These are phyloP conservation scores for Entrophospora sp. DNA, from an alignment of 192 early-diverging fungal species.

Conservation along the genomic window DNA sequence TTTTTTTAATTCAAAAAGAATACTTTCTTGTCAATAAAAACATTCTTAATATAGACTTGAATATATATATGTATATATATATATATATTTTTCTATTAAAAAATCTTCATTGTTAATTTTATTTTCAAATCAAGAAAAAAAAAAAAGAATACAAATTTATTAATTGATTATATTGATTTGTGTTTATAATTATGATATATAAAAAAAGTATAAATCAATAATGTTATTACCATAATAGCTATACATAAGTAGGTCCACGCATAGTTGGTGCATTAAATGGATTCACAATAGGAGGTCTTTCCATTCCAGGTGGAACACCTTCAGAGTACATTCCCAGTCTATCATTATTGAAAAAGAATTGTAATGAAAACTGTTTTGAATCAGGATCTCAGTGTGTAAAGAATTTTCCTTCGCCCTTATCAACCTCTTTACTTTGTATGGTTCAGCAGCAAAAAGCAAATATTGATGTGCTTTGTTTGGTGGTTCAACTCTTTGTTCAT, in stretches of 20 bases:
- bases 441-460: conserved; percentile 89
- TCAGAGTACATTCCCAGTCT: conserved; percentile 18
- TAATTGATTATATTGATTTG: no score
- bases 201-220: no score
- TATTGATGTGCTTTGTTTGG: conserved; percentile 89
- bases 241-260: conserved; percentile 21
- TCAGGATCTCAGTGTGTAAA: conserved; percentile 95
- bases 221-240: no score
- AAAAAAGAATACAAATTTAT: no score
- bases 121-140: no score
- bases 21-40: no score
- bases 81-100: no score
- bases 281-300: conserved; percentile 17
- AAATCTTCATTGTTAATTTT: no score
- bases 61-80: no score
- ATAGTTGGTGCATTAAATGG: conserved; percentile 19
- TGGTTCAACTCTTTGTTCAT: conserved; percentile 84
- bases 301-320: conserved; percentile 17
- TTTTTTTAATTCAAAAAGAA: no score
- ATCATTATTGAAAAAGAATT: conserved; percentile 84
- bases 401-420: conserved; percentile 73
- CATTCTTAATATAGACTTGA: no score
- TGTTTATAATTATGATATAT: no score
- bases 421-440: conserved; percentile 90
- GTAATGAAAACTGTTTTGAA: conserved; percentile 75